Conservation (phyloP, 2,329 filamentous ascomycete species). For the Aureobasidium sp. region DNA sequence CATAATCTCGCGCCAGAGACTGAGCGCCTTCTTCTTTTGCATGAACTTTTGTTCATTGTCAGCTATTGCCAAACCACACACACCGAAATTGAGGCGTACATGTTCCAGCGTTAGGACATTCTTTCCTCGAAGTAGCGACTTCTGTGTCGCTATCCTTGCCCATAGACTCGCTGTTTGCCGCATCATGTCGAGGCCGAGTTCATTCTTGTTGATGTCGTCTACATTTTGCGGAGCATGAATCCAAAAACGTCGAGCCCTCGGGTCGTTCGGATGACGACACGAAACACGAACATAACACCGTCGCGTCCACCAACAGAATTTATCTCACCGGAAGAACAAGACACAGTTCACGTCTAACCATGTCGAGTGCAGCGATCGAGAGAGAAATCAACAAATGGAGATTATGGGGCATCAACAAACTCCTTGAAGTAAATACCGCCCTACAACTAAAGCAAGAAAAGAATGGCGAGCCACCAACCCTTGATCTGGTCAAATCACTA, state of each 20-base stretch:
- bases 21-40: conserved; percentile 38
- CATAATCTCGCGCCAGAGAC: conserved; percentile 41
- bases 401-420: conserved; percentile 1
- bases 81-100: conserved; percentile 17
- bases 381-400: conserved; percentile 1
- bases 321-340: neutral
- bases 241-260: conserved; percentile 3
- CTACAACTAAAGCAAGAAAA: neutral
- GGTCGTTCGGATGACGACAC: neutral
- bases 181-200: neutral
- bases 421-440: neutral
- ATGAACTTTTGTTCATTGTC: conserved; percentile 35
- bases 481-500: neutral
- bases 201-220: conserved; percentile 1
- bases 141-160: conserved; percentile 25
- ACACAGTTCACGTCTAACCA: neutral
- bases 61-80: neutral
- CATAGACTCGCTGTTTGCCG: conserved; percentile 15
- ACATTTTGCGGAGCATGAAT: conserved; percentile 12
- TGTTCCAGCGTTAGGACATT: conserved; percentile 29
- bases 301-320: neutral
- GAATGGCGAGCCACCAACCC: neutral
- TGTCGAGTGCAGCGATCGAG: neutral
- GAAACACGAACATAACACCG: conserved; percentile 7
- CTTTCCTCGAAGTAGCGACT: conserved; percentile 23